Base-by-base conservation (phyloP, 2,329 filamentous ascomycete genomes). In the Clonostachys byssicola region DNA sequence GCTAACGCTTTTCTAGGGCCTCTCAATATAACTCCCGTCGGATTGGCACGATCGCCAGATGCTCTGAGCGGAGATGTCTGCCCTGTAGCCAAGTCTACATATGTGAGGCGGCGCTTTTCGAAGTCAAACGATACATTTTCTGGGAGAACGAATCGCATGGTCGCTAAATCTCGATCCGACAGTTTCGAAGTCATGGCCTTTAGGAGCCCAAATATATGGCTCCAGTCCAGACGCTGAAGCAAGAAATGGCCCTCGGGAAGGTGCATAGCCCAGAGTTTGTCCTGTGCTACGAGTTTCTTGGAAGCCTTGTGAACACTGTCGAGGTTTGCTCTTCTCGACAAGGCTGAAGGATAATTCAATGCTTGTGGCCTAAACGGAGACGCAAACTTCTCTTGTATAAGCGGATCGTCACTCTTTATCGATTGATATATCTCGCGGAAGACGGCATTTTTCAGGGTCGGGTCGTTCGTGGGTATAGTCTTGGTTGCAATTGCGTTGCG, bases 191-290 rank as follows among this genome's bases (percentile, higher is more conserved):
- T 75, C 52, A 57, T 63, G 13, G 55, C 54, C 50, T 61, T 62
- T 49, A 78, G 61, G 5, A 65, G 51, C 9, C 57, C 50, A 39
- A 77, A 62, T 12, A 68, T 65, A 6, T 57, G 51, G 13, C 60
- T 63, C 73, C 73, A 78, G 49, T 69, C 60, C 23, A 48, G 41
- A 5, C 41, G 23, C 5, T 34, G 41, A 34, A 44, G 17, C n/a
- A 44, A 6, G 23, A 16, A 20, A 2, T 65, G 59, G 35, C 62
- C 54, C 14, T 52, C 56, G 35, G 53, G 55, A 2, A 52, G 47
- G 46, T 63, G 60, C 12, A 57, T 54, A 17, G 55, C 51, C 48
- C 63, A 64, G 18, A 68, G 59, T 16, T 56, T 56, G 39, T 68
- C 62, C 40, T 70, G 57, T 5, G 63, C 63, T 4, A 60, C 50